phyloP scores from a whole-genome alignment of 2,329 filamentous ascomycete genomes.

The Diaporthe sp. region DNA sequence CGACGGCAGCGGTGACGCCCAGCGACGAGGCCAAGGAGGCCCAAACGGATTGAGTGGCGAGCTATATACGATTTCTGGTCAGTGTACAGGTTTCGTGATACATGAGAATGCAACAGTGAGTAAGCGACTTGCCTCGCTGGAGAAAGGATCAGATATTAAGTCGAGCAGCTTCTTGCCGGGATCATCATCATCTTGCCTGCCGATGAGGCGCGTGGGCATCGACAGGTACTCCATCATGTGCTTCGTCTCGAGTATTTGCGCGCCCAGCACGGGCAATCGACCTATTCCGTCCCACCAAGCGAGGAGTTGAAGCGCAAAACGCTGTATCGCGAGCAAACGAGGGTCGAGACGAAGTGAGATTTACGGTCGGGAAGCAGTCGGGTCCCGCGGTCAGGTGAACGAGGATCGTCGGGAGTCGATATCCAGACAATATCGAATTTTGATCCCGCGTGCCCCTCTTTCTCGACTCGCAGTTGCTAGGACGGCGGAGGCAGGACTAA shows the following conservation, averaged over 20 bases:
- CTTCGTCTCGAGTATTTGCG: conserved; percentile 30
- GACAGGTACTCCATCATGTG: conserved; percentile 31
- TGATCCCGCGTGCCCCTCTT: conserved; percentile 23
- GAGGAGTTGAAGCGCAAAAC: background rate
- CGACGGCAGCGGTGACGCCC: conserved; percentile 78
- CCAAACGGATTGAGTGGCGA: conserved; percentile 73
- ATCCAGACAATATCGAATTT: conserved; percentile 4
- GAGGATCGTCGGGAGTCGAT: background rate
- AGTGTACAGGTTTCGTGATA: conserved; percentile 34
- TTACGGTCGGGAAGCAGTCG: conserved; percentile 2
- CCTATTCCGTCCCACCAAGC: conserved; percentile 14
- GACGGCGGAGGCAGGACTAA: conserved; percentile 12
- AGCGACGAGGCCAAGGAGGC: conserved; percentile 86
- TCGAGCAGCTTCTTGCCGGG: conserved; percentile 59
- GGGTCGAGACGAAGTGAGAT: background rate
- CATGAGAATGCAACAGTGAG: conserved; percentile 32
- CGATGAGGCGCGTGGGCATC: conserved; percentile 34
- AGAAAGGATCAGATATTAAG: conserved; percentile 65
- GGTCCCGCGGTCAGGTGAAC: background rate
- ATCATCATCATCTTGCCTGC: conserved; percentile 42
- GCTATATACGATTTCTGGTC: conserved; percentile 46
- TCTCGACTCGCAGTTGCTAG: background rate
- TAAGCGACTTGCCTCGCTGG: conserved; percentile 54
- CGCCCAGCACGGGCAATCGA: conserved; percentile 29
- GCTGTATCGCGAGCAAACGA: background rate